phyloP scores from a whole-genome alignment of 768 basidiomycete genomes.

The Tylopilus vinaceipallidus region DNA sequence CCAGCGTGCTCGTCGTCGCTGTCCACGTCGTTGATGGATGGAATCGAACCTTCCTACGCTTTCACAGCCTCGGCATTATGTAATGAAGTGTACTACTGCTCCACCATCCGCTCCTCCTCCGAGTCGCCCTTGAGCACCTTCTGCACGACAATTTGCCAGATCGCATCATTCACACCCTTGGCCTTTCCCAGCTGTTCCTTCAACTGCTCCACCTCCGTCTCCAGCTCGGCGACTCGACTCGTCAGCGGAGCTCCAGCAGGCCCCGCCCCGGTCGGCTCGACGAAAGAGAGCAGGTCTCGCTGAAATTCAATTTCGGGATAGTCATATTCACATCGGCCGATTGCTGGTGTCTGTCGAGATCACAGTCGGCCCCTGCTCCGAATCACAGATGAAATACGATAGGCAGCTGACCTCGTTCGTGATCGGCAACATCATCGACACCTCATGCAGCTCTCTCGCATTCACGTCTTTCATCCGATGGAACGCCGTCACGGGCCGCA shows the following conservation, averaged over 20 bases:
- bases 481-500: slow-evolving; percentile 65
- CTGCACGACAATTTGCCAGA: slow-evolving; percentile 88
- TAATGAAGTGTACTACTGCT: slow-evolving; percentile 1
- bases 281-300: slow-evolving; percentile 65
- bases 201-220: slow-evolving; percentile 65
- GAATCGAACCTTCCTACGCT: slow-evolving; percentile 15
- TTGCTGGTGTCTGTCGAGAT: slow-evolving; percentile 16
- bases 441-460: slow-evolving; percentile 66
- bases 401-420: slow-evolving; percentile 38
- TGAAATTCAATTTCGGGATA: slow-evolving; percentile 58
- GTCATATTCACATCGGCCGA: slow-evolving; percentile 22
- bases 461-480: slow-evolving; percentile 71
- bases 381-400: neutral
- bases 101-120: slow-evolving; percentile 11
- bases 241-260: slow-evolving; percentile 41
- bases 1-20: neutral
- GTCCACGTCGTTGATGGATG: neutral
- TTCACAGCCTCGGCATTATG: slow-evolving; percentile 18
- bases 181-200: slow-evolving; percentile 76
- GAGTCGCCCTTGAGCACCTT: slow-evolving; percentile 40
- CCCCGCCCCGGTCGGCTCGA: slow-evolving; percentile 40
- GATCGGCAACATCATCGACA: slow-evolving; percentile 57
- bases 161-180: slow-evolving; percentile 87
- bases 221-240: slow-evolving; percentile 62
- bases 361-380: neutral